Evolutionary conservation across 202 grass and related monocot genomes (phyloP), one percentile per base, ranked within the genome.

Genomic region (Bolboschoenoplectus hybrid): DNA sequence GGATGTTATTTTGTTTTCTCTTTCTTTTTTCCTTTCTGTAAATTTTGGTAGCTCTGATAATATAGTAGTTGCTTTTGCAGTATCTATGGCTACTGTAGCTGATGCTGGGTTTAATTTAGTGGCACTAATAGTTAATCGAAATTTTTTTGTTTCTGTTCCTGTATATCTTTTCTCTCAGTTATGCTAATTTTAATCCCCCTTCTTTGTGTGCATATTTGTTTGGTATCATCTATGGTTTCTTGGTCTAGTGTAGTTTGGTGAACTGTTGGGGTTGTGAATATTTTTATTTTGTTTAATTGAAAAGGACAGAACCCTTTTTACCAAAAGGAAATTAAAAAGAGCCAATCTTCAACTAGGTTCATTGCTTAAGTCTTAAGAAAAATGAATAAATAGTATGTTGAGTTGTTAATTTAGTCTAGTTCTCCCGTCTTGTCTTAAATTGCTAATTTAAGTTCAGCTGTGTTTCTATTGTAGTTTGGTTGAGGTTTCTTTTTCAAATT

Each of bases 41-140:
- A 84, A 84, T 71, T 84, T 71, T 84, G 65, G 82, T 84, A 84
- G 82, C 52, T 80, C 53, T 80, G 53, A 80, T 77, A 44, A 60
- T 79, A 79, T 79, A 79, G 75, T 53, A 79, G 75, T 79, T 79
- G 75, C 75, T 79, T 77, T 76, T 76, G 72, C 72, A 53, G 72
- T 76, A 52, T 76, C 72, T 76, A 53, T 76, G 47, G 47, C 19
- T 41, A 19, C 61, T 80, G 75, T 80, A 43, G 75, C 50, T n/a
- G 74, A 57, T 78, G 50, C 74, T 56, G 81, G 81, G 55, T 83
- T 83, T 68, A 83, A 68, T 50, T 68, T 69, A 83, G 39, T 83
- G 6, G 26, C 14, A 70, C 49, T 71, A 56, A 84, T 84, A 84
- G 67, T 71, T 67, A 52, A 67, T 52, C 20, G 6, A 67, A 26